Evolutionary conservation across 805 yeast genomes (phyloP), one percentile per base, ranked within the genome.

Genomic region (Teunomyces cretensis): DNA sequence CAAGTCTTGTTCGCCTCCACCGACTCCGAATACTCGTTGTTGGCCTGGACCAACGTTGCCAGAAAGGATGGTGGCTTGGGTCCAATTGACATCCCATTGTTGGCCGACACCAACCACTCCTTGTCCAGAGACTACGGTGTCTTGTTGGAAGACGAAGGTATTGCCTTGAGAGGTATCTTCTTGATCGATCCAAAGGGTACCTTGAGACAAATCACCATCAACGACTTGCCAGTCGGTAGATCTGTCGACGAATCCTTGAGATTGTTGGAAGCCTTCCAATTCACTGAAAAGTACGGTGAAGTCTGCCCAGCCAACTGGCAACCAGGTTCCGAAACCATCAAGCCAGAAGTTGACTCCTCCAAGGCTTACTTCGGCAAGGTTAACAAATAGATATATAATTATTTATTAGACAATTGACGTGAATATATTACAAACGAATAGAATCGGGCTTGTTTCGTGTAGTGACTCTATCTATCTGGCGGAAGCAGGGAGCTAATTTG

Each of bases 281-380:
- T 96, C 91, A 88, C 96, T 63, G 98, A 91, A 74, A 87, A 88
- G 80, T 79, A 94, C 84, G 99, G 99, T 78, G 97, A 95, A 79
- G 99, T 92, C 58, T 91, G 97, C 79, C 99, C 99, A 64, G 97
- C 98, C 70, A 94, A 92, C 95, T 92, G 99, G 99, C 69, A 65
- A 55, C 71, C 70, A 54, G 99, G 99, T 77, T 70, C 88, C 52
- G 96, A 88, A 67, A 87, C 96, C 72, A 89, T 90, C 76, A 85
- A 84, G 72, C 82, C 80, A 45, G 92, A 86, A 48, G 96, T 91
- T 50, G 96, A 88, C 60, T 76, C 74, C 43, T 91, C 96, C 74
- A 92, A 92, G 79, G 79, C 81, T 56, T 92, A 89, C 81, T 94
- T 94, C 86, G 66, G 71, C 56, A 76, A 80, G 67, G 83, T 76